Base-by-base conservation (phyloP, 1,284 basidiomycete genomes). In the Acaromyces ingoldii region DNA sequence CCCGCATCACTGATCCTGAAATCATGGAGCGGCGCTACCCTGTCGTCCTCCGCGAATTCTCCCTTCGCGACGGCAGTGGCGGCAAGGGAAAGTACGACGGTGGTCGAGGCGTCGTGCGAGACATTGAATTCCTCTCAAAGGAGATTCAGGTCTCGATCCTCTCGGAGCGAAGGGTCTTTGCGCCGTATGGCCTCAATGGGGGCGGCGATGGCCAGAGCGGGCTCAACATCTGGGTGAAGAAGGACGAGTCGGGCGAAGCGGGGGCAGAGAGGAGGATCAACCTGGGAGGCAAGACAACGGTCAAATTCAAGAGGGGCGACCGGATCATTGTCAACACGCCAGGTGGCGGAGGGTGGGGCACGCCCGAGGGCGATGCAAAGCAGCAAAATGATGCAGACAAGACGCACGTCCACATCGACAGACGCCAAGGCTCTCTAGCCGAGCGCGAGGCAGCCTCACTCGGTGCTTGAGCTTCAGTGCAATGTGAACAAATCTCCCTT, bases 11-110 rank as follows among this genome's bases (percentile, higher is more conserved):
- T 2, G 92, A 95, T 64, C 86, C 91, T 17, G 91, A 96, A 74
- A 88, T 93, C 69, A 82, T 95, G 45, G 91, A 95, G 77, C 82
- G 90, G 40, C 83, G 91, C 31, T 91, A 91, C 73, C 91, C 91
- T 1, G 86, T 95, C 10, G 79, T 95, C 62, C 72, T 95, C 22
- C 86, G 88, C 67, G 74, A 83, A 63, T 96, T 95, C 76, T 85
- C 85, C 13, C 77, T 93, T 51, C 83, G 91, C 7, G 76, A 81
- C 15, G 85, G 82, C 21, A 89, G 87, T 1, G 90, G 84, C 11
- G 92, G 92, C 0, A 74, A 79, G 21, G 92, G 92, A 1, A 79
- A 82, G 62, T 91, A 83, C 79, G 79, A 78, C 28, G 92, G 91
- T 10, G 91, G 92, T 1, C 87, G 93, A 67, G 92, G 92, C 13